These are phyloP conservation scores for Cutaneotrichosporon mucoides DNA, from an alignment of 1,284 basidiomycete genomes.

Conservation along the genomic window DNA sequence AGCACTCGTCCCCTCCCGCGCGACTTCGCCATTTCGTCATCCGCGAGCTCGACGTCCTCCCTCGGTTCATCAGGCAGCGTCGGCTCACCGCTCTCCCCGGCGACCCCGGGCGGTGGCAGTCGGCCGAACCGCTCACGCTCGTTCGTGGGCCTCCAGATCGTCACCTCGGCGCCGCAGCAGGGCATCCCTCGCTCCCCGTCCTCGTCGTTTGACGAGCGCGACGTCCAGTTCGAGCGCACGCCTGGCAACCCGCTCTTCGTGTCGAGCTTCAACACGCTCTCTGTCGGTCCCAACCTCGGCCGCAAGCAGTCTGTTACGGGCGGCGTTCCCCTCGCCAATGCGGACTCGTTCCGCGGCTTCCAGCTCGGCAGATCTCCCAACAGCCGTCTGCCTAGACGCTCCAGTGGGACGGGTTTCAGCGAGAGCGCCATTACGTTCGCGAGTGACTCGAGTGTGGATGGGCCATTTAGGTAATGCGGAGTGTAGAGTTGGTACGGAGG, in stretches of 20 bases:
- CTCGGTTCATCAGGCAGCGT: background rate
- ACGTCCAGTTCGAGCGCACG: conserved; percentile 32
- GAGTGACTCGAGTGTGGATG: conserved; percentile 24
- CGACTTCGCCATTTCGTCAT: background rate
- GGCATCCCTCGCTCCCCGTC: background rate
- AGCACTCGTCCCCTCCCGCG: background rate
- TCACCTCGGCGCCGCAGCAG: conserved; percentile 15
- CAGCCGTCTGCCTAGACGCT: conserved; percentile 26
- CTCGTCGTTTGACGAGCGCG: background rate
- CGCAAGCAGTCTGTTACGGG: conserved; percentile 25
- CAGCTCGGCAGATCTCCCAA: background rate
- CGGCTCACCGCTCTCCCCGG: conserved; percentile 1
- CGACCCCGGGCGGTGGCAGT: background rate
- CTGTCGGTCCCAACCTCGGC: conserved; percentile 41
- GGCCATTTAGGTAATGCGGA: background rate
- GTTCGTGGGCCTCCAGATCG: conserved; percentile 44
- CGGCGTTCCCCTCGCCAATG: background rate
- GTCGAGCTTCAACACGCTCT: conserved; percentile 37
- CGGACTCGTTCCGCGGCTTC: conserved; percentile 9
- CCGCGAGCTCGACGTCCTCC: background rate
- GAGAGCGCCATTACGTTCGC: conserved; percentile 49
- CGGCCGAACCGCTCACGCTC: conserved; percentile 22
- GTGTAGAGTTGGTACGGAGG: too few species aligned
- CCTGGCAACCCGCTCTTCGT: conserved; percentile 46
- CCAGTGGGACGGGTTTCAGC: conserved; percentile 42